Evolutionary conservation across 768 basidiomycete species (phyloP).

Genomic region (Agrocybe praecox): DNA sequence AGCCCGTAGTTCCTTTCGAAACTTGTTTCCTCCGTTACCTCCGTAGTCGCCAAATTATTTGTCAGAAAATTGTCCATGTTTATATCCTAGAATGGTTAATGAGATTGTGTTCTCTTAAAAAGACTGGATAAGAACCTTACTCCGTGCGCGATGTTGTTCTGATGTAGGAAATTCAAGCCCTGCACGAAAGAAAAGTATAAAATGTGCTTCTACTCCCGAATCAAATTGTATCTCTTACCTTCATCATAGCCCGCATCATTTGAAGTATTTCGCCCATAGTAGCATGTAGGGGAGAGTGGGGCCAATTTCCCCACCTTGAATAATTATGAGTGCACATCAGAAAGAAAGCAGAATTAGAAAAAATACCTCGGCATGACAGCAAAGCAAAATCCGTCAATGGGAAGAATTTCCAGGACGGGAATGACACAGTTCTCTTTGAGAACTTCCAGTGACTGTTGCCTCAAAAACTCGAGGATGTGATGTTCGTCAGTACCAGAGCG

Average conservation of each 20-base stretch:
- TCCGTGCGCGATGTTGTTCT: constrained; percentile 19
- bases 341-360: background rate
- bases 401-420: constrained; percentile 28
- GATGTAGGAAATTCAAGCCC: constrained; percentile 20
- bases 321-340: background rate
- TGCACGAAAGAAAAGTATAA: background rate
- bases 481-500: constrained; percentile 23
- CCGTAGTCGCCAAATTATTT: constrained; percentile 14
- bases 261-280: constrained; percentile 10
- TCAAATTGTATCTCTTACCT: constrained; percentile 2
- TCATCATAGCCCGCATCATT: constrained; percentile 15
- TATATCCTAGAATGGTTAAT: constrained; percentile 5
- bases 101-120: background rate
- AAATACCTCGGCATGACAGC: constrained; percentile 29
- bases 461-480: constrained; percentile 20
- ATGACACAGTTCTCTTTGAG: constrained; percentile 17
- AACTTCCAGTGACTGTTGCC: constrained; percentile 5
- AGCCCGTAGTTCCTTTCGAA: constrained; percentile 7
- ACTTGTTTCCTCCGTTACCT: background rate
- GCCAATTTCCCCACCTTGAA: constrained; percentile 14
- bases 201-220: background rate
- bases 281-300: background rate
- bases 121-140: constrained; percentile 3
- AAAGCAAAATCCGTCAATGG: constrained; percentile 22
- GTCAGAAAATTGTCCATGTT: constrained; percentile 16